Percentiles rank a stretch among this genome's conserved stretches.
Conservation (phyloP, 1,284 basidiomycete genomes). For the Cryptococcus sp. region DNA sequence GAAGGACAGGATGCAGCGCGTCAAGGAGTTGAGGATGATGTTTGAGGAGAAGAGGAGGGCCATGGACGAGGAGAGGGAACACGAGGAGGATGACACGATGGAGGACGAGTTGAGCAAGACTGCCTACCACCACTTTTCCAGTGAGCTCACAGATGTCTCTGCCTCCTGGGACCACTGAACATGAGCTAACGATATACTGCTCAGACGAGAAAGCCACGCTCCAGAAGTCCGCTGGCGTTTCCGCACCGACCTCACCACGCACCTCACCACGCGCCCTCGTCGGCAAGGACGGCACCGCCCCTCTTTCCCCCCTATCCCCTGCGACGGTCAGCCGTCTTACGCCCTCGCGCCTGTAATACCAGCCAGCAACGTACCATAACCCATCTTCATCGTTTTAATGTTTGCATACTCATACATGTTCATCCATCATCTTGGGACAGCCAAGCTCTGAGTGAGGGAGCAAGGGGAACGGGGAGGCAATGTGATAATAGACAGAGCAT, state of each 20-base stretch:
- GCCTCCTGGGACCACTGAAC: too few species aligned
- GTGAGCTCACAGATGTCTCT: constrained; percentile 10
- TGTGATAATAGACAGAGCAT: neutral
- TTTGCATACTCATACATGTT: neutral
- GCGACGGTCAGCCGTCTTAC: constrained; percentile 1
- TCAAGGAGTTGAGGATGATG: constrained; percentile 53
- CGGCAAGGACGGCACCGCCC: neutral
- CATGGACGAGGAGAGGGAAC: constrained; percentile 13
- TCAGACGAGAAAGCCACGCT: neutral
- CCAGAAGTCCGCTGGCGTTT: neutral
- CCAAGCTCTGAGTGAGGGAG: neutral
- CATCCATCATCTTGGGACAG: neutral
- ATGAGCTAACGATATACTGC: neutral
- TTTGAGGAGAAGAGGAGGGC: constrained; percentile 42
- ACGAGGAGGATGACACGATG: constrained; percentile 30
- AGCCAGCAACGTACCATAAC: neutral
- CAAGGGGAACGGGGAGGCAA: neutral
- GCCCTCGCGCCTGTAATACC: neutral
- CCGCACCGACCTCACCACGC: neutral
- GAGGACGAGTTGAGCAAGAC: constrained; percentile 23
- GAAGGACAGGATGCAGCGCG: constrained; percentile 53
- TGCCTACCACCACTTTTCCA: constrained; percentile 25
- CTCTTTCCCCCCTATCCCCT: constrained; percentile 1
- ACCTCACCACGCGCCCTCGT: neutral
- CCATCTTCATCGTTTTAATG: neutral